A percentile compares a stretch with the other conserved stretches of the same genome.
Conservation (phyloP, 768 basidiomycete species). For the Lactarius sp. region DNA sequence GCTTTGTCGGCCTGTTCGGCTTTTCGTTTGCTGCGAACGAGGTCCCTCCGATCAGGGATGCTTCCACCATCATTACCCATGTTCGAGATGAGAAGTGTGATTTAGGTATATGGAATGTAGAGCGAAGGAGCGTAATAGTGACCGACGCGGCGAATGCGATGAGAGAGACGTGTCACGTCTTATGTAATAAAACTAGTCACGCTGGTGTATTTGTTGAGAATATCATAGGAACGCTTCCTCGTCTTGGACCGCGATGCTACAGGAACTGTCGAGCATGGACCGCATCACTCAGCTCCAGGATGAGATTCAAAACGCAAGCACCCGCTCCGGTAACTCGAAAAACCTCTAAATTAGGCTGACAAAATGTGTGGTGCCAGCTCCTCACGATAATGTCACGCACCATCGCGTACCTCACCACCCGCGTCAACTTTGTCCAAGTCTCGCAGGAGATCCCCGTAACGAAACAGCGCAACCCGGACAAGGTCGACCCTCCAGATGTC, state of each 20-base stretch:
- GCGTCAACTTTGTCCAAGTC: conserved; percentile 74
- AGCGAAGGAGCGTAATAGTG: not conserved
- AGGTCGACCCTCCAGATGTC: conserved; percentile 64
- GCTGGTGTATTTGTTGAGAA: not conserved
- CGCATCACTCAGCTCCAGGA: conserved; percentile 94
- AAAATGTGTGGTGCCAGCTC: conserved; percentile 42
- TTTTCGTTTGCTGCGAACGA: conserved; percentile 71
- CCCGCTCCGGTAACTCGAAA: not conserved
- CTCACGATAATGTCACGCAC: conserved; percentile 84
- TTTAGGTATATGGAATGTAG: not conserved
- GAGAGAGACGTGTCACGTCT: not conserved
- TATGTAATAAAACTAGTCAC: conserved; percentile 9
- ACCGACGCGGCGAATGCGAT: not conserved
- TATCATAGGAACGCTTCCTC: not conserved
- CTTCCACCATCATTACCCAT: conserved; percentile 92
- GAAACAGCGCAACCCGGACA: conserved; percentile 66
- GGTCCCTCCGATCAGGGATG: conserved; percentile 77
- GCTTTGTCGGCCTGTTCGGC: conserved; percentile 88
- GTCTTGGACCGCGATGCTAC: conserved; percentile 73
- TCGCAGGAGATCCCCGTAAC: conserved; percentile 79
- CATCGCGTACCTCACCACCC: conserved; percentile 72
- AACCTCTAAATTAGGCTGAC: not conserved
- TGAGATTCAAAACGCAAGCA: conserved; percentile 77
- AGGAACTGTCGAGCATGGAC: conserved; percentile 92
- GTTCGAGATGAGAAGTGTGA: not conserved